Conservation (phyloP, 1,284 basidiomycete genomes). For the Tilletia setariae region DNA sequence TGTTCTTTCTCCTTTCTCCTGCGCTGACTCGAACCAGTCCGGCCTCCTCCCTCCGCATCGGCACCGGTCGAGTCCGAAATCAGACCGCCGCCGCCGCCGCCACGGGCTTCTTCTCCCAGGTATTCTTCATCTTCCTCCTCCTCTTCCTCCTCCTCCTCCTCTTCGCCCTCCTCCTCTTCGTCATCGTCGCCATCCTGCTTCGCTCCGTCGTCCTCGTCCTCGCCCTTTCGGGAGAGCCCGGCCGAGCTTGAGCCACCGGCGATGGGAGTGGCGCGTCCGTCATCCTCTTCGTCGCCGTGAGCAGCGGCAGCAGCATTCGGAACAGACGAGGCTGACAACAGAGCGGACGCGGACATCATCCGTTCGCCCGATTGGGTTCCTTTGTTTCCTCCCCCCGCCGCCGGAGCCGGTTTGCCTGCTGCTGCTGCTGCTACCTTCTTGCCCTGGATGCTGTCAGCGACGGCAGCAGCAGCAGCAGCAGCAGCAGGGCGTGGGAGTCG, state of each 20-base stretch:
- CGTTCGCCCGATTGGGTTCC: too few relatives aligned
- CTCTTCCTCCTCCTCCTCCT: conserved; percentile 38
- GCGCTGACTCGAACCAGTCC: background rate
- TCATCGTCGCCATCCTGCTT: conserved; percentile 45
- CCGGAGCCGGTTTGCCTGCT: too few relatives aligned
- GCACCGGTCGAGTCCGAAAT: too few relatives aligned
- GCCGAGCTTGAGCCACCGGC: conserved; percentile 17
- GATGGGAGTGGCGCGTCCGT: conserved; percentile 9
- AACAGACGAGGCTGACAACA: too few relatives aligned
- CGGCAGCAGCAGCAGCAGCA: too few relatives aligned
- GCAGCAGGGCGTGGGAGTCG: background rate
- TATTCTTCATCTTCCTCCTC: conserved; percentile 55
- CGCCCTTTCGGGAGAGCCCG: conserved; percentile 13
- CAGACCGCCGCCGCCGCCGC: too few relatives aligned
- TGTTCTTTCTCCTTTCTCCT: conserved; percentile 11
- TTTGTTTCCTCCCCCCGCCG: too few relatives aligned
- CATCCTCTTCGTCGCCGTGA: conserved; percentile 4
- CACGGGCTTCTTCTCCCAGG: too few relatives aligned
- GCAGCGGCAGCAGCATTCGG: too few relatives aligned
- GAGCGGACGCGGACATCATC: too few relatives aligned
- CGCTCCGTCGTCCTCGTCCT: background rate
- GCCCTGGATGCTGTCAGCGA: too few relatives aligned
- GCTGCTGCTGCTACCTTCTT: too few relatives aligned
- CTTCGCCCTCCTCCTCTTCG: conserved; percentile 50
- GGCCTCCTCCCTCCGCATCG: background rate